A percentile compares a stretch with the other conserved stretches of the same genome.
Conservation (phyloP, 495 filamentous ascomycete species). For the Chlorociboria aeruginascens region DNA sequence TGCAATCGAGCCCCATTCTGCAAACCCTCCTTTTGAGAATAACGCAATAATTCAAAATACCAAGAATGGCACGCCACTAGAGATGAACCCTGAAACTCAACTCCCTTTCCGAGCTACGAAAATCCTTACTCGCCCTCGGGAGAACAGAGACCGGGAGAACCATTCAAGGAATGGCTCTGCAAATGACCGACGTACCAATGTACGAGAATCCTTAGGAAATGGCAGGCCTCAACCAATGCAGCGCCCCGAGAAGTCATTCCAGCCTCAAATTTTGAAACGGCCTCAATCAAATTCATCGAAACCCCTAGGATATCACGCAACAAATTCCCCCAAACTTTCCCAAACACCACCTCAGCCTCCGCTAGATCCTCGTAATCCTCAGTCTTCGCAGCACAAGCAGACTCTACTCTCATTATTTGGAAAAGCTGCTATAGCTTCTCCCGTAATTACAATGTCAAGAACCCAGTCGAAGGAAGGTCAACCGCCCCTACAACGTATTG, state of each 20-base stretch:
- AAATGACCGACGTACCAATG: constrained; percentile 11
- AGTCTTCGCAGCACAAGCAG: constrained; percentile 46
- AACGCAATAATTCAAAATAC: neutral
- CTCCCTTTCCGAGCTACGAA: constrained; percentile 12
- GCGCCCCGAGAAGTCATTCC: constrained; percentile 33
- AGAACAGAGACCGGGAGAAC: constrained; percentile 14
- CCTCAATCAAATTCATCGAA: constrained; percentile 22
- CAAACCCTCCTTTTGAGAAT: constrained; percentile 5
- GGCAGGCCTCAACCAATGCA: neutral
- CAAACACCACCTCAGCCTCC: constrained; percentile 4
- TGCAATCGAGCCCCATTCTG: constrained; percentile 15
- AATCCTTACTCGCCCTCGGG: constrained; percentile 9
- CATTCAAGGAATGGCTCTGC: neutral
- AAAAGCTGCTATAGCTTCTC: constrained; percentile 34
- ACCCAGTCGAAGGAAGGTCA: constrained; percentile 27
- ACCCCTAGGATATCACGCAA: constrained; percentile 10
- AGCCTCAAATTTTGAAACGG: constrained; percentile 48
- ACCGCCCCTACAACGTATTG: constrained; percentile 22
- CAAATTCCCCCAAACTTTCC: constrained; percentile 3
- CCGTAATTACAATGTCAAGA: constrained; percentile 25
- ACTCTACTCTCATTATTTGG: constrained; percentile 60
- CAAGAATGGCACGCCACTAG: constrained; percentile 1
- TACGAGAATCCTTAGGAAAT: neutral
- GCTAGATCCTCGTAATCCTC: constrained; percentile 9
- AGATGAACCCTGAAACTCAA: constrained; percentile 16